Percentiles rank a stretch among this genome's conserved stretches.
Conservation (phyloP, 2,329 filamentous ascomycete genomes). For the Neofusicoccum ribis region DNA sequence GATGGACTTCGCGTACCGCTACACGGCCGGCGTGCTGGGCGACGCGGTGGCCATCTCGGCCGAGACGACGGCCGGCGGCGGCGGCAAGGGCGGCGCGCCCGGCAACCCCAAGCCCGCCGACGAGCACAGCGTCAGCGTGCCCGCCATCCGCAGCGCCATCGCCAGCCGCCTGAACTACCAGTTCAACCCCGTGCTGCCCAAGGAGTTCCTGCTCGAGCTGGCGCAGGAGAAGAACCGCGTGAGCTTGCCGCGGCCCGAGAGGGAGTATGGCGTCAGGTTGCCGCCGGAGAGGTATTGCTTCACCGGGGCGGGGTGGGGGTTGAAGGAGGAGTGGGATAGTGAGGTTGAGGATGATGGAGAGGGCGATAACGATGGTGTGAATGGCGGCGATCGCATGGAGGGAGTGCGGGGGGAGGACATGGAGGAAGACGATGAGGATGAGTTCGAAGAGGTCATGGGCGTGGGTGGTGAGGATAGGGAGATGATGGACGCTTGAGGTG, state of each 20-base stretch:
- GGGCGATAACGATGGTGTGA: constrained; percentile 41
- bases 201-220: constrained; percentile 77
- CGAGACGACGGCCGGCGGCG: constrained; percentile 17
- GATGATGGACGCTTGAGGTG: constrained; percentile 35
- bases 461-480: constrained; percentile 29
- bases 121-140: constrained; percentile 60
- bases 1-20: constrained; percentile 83
- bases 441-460: constrained; percentile 46
- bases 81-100: constrained; percentile 18
- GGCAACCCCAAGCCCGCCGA: constrained; percentile 28
- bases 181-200: constrained; percentile 65
- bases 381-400: constrained; percentile 24
- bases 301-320: constrained; percentile 57
- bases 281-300: constrained; percentile 64
- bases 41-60: constrained; percentile 59
- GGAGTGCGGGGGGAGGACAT: constrained; percentile 34
- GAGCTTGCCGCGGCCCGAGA: constrained; percentile 58
- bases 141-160: constrained; percentile 72
- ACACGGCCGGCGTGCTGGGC: constrained; percentile 69
- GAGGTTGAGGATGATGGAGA: constrained; percentile 49
- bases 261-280: constrained; percentile 58
- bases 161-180: constrained; percentile 67
- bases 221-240: constrained; percentile 70
- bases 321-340: constrained; percentile 60
- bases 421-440: constrained; percentile 43